Conservation (phyloP, 2,329 filamentous ascomycete genomes). For the Cadophora gregata region DNA sequence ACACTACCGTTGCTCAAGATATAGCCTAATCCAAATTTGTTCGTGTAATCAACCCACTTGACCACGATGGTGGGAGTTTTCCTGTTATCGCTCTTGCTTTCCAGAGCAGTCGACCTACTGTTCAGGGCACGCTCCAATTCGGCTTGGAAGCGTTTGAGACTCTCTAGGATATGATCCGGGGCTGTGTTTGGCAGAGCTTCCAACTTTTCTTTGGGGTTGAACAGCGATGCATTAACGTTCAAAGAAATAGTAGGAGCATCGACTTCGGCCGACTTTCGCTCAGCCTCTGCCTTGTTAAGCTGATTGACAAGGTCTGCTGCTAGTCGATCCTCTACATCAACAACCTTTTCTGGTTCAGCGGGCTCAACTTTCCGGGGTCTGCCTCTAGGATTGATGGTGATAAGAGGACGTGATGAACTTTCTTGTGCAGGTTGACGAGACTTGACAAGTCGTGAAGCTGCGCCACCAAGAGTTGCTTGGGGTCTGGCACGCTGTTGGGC, state of each 20-base stretch:
- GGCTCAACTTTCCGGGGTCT: constrained; percentile 27
- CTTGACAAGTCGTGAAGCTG: constrained; percentile 31
- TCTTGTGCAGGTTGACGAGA: constrained; percentile 31
- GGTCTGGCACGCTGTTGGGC: constrained; percentile 67
- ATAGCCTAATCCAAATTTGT: constrained; percentile 85
- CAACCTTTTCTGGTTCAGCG: constrained; percentile 32
- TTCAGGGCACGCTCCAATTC: constrained; percentile 69
- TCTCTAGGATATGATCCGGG: constrained; percentile 62
- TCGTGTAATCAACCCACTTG: constrained; percentile 90
- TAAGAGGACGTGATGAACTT: constrained; percentile 29
- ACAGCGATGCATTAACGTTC: constrained; percentile 49
- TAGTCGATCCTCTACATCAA: constrained; percentile 42
- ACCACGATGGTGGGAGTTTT: constrained; percentile 68
- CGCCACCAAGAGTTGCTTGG: constrained; percentile 46
- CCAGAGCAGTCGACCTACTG: constrained; percentile 65
- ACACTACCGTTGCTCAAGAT: constrained; percentile 83
- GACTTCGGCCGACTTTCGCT: constrained; percentile 33
- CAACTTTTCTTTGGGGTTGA: constrained; percentile 59
- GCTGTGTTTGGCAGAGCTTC: constrained; percentile 57
- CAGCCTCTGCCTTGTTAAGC: constrained; percentile 33
- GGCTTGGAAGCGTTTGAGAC: constrained; percentile 60
- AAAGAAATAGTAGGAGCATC: constrained; percentile 50
- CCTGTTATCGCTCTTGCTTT: constrained; percentile 57
- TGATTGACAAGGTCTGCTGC: constrained; percentile 42
- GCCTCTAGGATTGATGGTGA: constrained; percentile 25